Conservation (phyloP, 83 land plant species). For the Picea abies region DNA sequence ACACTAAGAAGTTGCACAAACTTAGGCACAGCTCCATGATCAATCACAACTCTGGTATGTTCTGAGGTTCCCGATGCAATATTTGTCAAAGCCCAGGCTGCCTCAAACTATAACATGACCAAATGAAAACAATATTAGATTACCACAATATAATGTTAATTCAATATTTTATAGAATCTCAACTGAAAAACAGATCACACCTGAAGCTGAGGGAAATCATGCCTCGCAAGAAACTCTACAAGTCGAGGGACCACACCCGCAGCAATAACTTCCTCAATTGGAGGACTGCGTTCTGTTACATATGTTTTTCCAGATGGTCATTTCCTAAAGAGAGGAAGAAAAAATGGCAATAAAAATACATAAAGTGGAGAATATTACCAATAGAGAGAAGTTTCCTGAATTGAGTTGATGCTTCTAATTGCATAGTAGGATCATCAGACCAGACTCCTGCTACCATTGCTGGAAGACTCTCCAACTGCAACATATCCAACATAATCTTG, state of each 20-base stretch:
- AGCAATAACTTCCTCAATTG: conserved; percentile 75
- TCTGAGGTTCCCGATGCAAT: conserved; percentile 84
- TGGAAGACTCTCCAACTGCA: conserved; percentile 62
- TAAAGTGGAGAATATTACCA: conserved; percentile 32
- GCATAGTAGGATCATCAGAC: conserved; percentile 55
- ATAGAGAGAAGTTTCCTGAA: conserved; percentile 76
- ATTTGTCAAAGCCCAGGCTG: conserved; percentile 85
- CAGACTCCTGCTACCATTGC: conserved; percentile 69
- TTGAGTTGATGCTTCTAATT: conserved; percentile 73
- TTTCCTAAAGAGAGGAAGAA: not conserved
- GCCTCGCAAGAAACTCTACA: conserved; percentile 68
- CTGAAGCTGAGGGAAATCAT: conserved; percentile 77
- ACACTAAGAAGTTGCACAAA: conserved; percentile 71
- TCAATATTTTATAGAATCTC: not conserved
- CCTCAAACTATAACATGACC: conserved; percentile 56
- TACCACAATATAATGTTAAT: not conserved
- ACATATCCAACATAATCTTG: not conserved
- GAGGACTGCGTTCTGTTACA: conserved; percentile 66
- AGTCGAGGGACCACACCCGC: conserved; percentile 84
- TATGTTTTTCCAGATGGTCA: not conserved
- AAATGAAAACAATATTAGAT: not conserved
- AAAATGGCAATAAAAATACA: no score
- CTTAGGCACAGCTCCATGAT: conserved; percentile 78
- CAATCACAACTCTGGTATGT: conserved; percentile 69
- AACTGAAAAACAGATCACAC: conserved; percentile 21